A percentile compares a stretch with the other conserved stretches of the same genome.
phyloP scores from a whole-genome alignment of 2,329 filamentous ascomycete genomes.

The Pyricularia sp. region DNA sequence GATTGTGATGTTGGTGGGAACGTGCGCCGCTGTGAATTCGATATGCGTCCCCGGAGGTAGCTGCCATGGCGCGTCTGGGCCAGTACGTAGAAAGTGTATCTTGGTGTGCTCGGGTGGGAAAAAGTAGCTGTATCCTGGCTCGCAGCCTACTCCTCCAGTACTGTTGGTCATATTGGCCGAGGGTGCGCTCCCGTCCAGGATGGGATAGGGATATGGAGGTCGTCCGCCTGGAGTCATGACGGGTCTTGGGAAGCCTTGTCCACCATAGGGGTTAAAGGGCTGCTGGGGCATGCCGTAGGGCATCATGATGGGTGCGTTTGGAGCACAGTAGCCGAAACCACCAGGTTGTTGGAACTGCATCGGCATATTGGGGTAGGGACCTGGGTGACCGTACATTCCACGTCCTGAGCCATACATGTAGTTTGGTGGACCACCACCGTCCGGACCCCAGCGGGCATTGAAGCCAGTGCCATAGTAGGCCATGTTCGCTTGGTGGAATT shows the following conservation, averaged over 20 bases:
- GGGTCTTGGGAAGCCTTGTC: background rate
- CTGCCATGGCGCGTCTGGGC: slow-evolving; percentile 41
- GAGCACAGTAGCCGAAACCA: slow-evolving; percentile 2
- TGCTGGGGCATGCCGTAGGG: slow-evolving; percentile 1
- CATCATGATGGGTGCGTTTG: background rate
- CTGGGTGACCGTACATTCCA: slow-evolving; percentile 16
- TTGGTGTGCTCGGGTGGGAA: slow-evolving; percentile 50
- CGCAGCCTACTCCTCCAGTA: slow-evolving; percentile 46
- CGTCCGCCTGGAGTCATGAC: slow-evolving; percentile 12
- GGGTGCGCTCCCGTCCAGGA: slow-evolving; percentile 34
- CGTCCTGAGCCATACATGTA: slow-evolving; percentile 15
- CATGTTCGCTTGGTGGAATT: slow-evolving; percentile 6
- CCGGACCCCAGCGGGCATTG: slow-evolving; percentile 15
- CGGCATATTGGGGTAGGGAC: slow-evolving; percentile 14
- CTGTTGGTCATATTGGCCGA: slow-evolving; percentile 47
- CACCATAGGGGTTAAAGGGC: slow-evolving; percentile 6
- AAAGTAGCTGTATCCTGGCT: slow-evolving; percentile 55
- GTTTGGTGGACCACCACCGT: slow-evolving; percentile 7
- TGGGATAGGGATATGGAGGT: slow-evolving; percentile 30
- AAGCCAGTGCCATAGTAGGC: slow-evolving; percentile 9
- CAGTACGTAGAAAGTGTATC: slow-evolving; percentile 46
- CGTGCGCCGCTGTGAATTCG: slow-evolving; percentile 38
- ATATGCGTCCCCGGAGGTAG: slow-evolving; percentile 30
- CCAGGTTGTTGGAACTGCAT: background rate
- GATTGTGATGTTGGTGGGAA: slow-evolving; percentile 43